A percentile compares a stretch with the other conserved stretches of the same genome.
Evolutionary conservation across 305 asterid species (phyloP).

Genomic region (Ruellia speciosa): DNA sequence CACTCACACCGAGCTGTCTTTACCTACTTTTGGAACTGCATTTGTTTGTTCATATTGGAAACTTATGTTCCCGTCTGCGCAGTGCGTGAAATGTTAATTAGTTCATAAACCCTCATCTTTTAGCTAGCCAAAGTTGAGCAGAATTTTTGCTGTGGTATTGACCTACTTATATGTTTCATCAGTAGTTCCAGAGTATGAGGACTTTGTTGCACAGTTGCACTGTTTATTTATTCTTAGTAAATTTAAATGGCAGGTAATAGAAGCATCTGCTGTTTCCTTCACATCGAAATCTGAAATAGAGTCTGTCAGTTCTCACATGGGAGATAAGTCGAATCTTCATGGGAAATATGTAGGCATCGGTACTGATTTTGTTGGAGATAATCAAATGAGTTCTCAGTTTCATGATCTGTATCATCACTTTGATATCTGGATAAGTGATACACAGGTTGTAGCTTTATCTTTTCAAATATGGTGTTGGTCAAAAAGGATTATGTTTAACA

Average conservation of each 20-base stretch:
- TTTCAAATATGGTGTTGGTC: conserved; percentile 17
- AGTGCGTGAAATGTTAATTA: not conserved
- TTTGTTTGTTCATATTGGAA: too few species aligned
- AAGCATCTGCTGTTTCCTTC: conserved; percentile 47
- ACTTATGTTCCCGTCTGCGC: too few species aligned
- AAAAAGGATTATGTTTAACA: conserved; percentile 17
- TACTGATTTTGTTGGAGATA: conserved; percentile 26
- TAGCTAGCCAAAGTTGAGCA: not conserved
- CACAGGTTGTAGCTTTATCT: conserved; percentile 46
- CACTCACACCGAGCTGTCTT: too few species aligned
- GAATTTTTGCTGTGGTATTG: not conserved
- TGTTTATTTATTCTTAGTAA: conserved; percentile 18
- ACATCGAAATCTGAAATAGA: conserved; percentile 38
- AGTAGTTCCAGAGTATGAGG: conserved; percentile 15
- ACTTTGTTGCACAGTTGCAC: conserved; percentile 22
- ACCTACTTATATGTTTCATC: conserved; percentile 2
- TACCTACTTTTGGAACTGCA: too few species aligned
- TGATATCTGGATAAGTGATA: conserved; percentile 46
- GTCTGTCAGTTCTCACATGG: conserved; percentile 25
- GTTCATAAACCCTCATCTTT: not conserved
- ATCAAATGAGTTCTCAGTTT: conserved; percentile 36
- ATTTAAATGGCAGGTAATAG: conserved; percentile 50
- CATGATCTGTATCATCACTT: conserved; percentile 59
- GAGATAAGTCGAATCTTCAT: conserved; percentile 28
- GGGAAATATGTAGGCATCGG: conserved; percentile 20